phyloP scores from a whole-genome alignment of 1,284 basidiomycete species.

The Sporisorium sorghi region DNA sequence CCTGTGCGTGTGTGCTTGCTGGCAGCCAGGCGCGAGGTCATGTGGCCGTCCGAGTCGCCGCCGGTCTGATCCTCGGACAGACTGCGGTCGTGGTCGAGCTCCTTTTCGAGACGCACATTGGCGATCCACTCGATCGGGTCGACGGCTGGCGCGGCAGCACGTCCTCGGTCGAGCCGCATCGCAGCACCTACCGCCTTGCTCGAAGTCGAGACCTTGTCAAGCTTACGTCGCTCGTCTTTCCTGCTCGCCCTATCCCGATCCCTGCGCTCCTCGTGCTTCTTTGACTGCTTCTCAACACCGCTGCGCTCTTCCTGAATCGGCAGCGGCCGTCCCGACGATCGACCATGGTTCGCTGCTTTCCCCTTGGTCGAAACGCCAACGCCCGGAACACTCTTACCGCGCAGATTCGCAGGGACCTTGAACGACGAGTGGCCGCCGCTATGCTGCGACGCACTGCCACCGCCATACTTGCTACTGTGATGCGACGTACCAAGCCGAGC shows the following conservation, averaged over 20 bases:
- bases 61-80: slow-evolving; percentile 26
- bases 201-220: slow-evolving; percentile 13
- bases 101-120: slow-evolving; percentile 53
- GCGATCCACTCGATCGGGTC: slow-evolving; percentile 60
- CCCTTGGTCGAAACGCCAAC: slow-evolving; percentile 11
- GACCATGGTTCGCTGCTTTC: slow-evolving; percentile 11
- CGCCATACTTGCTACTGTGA: slow-evolving; percentile 31
- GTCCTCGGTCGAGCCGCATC: slow-evolving; percentile 45
- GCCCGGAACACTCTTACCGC: slow-evolving; percentile 12
- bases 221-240: slow-evolving; percentile 24
- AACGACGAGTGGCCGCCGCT: slow-evolving; percentile 42
- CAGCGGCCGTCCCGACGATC: slow-evolving; percentile 24
- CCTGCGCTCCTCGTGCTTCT: slow-evolving; percentile 18
- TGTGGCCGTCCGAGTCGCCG: slow-evolving; percentile 15
- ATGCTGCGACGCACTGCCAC: slow-evolving; percentile 35
- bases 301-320: slow-evolving; percentile 40
- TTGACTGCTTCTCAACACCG: slow-evolving; percentile 13
- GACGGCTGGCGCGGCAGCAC: slow-evolving; percentile 34
- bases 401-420: slow-evolving; percentile 35
- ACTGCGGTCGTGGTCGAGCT: slow-evolving; percentile 19
- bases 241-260: slow-evolving; percentile 19
- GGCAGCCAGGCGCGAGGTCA: slow-evolving; percentile 10
- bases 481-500: slow-evolving; percentile 25
- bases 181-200: slow-evolving; percentile 37
- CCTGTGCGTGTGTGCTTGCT: slow-evolving; percentile 16